Conservation (phyloP, 108 stramenopile species). For the Nitzschia putrida region DNA sequence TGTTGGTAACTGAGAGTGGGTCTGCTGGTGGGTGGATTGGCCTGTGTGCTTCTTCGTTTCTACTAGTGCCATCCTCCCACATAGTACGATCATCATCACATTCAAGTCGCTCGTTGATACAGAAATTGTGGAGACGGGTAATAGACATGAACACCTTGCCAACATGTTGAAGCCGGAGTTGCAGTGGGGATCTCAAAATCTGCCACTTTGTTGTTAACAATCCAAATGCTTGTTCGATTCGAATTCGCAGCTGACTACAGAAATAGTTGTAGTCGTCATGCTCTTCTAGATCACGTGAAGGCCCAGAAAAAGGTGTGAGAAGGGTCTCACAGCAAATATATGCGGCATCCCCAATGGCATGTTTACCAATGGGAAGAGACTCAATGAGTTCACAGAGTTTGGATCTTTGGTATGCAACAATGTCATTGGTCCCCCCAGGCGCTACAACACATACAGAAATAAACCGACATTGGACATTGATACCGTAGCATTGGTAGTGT, state of each 20-base stretch:
- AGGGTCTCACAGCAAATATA: constrained; percentile 5
- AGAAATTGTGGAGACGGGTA: no score
- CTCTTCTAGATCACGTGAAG: neutral
- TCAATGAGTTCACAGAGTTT: constrained; percentile 7
- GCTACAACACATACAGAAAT: constrained; percentile 20
- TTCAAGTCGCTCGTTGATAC: no score
- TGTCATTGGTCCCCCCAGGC: neutral
- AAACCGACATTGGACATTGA: constrained; percentile 38
- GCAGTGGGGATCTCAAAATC: constrained; percentile 6
- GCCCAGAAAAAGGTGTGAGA: constrained; percentile 26
- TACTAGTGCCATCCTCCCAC: no score
- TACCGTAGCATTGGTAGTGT: constrained; percentile 38
- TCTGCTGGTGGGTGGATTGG: no score
- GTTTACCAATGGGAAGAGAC: constrained; percentile 9
- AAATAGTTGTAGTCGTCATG: constrained; percentile 33
- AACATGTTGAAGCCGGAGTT: no score
- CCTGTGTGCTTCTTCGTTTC: no score
- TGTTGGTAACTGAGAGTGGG: no score
- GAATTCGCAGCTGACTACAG: constrained; percentile 35
- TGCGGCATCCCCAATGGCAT: no score
- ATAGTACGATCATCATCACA: no score
- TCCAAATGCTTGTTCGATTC: constrained; percentile 48
- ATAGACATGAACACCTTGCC: no score
- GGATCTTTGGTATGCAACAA: neutral
- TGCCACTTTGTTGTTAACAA: constrained; percentile 25